These are phyloP conservation scores for Mycena vitilis DNA, from an alignment of 768 basidiomycete genomes.

Conservation along the genomic window DNA sequence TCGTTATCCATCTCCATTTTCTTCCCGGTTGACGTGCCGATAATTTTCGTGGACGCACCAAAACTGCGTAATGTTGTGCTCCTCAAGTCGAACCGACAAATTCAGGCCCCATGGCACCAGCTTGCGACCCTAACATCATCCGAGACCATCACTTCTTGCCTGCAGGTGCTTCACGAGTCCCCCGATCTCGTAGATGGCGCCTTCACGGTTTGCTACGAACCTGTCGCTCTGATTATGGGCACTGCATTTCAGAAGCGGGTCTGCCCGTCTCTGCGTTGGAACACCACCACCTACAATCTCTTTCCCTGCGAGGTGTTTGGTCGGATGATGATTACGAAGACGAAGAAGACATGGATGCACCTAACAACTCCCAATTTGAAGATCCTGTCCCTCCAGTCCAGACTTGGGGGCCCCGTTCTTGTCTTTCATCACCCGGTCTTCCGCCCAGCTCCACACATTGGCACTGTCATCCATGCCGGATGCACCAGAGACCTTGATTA, in stretches of 20 bases:
- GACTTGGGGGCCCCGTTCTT: neutral
- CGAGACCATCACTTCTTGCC: too few relatives aligned
- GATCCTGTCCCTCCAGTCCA: neutral
- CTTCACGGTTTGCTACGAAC: too few relatives aligned
- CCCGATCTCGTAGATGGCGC: too few relatives aligned
- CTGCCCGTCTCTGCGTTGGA: too few relatives aligned
- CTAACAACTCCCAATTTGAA: conserved; percentile 11
- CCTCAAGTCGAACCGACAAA: too few relatives aligned
- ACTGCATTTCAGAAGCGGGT: too few relatives aligned
- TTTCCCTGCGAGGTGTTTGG: neutral
- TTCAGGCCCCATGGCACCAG: conserved; percentile 8
- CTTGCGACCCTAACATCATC: neutral
- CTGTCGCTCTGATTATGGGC: too few relatives aligned
- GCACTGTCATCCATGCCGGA: neutral
- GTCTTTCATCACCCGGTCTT: conserved; percentile 11
- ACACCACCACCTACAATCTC: too few relatives aligned
- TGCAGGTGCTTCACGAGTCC: too few relatives aligned
- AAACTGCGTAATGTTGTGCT: conserved; percentile 3
- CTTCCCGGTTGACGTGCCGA: too few relatives aligned
- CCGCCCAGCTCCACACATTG: conserved; percentile 9
- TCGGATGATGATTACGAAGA: neutral
- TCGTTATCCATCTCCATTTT: neutral
- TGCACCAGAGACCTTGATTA: neutral
- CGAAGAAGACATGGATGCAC: neutral
- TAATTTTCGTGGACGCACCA: conserved; percentile 5